Evolutionary conservation across 768 basidiomycete species (phyloP), one percentile per base, ranked within the genome.

Genomic region (Nevesoporus exiguus): DNA sequence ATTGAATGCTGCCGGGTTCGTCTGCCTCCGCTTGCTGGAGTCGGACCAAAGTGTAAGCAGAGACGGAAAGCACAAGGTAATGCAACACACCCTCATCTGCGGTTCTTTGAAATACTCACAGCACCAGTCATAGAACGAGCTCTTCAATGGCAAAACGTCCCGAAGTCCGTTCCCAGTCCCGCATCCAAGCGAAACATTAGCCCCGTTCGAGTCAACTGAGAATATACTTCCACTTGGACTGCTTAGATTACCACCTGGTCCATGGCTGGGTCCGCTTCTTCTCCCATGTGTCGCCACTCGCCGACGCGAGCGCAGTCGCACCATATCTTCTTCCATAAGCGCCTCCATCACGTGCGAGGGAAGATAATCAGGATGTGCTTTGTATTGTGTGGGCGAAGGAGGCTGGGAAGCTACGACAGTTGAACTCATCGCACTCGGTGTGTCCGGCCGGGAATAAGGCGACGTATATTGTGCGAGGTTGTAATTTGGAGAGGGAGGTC

Each of bases 81-180:
- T 25, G 37, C 31, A 14, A 62, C 84, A 64, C 67, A 96, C 94
- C 78, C 93, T 86, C 96, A 99, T 98, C 70, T 99, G 97, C 3
- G 96, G 93, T 68, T 98, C 95, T 58, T 89, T 93, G 76, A 98
- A 99, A 68, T 98, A 98, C 66, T 98, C 95, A 64, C 84, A 82
- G 55, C 93, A 93, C 91, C 93, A 98, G 65, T 98, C 96, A 66
- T 88, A 99, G 73, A 91, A 96, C 9, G 82, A 78, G 66, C 93
- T 95, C 72, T 91, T 93, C 63, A 99, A 71, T 0, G 97, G 97
- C 58, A 98, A 70, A 3, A 88, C 82, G 68, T 96, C 90, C 54
- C 88, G 80, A 52, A 94, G 86, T 9, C 88, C 88, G 10, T 81
- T 76, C 22, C 90, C 89, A 10, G 90, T 91, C 4, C 90, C 90